A percentile compares a stretch with the other conserved stretches of the same genome.
Evolutionary conservation across 2,329 filamentous ascomycete genomes (phyloP).

Genomic region (Colletotrichum musicola): DNA sequence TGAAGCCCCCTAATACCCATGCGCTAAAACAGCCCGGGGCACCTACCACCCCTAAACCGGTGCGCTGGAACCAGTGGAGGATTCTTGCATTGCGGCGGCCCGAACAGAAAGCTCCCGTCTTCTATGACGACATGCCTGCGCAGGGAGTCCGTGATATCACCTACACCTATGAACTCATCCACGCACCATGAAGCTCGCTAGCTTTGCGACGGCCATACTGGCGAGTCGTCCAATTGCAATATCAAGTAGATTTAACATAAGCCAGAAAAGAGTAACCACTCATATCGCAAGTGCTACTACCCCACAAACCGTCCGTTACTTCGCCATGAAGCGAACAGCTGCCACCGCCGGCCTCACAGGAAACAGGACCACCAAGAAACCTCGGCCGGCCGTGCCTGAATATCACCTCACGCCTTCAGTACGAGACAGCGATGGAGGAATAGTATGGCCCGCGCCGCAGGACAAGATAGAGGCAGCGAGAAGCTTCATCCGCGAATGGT

Average conservation of each 20-base stretch:
- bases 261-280: not conserved
- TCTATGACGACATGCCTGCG: slow-evolving; percentile 1
- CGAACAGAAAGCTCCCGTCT: not conserved
- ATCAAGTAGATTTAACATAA: not conserved
- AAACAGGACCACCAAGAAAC: slow-evolving; percentile 6
- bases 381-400: slow-evolving; percentile 50
- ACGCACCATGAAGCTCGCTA: not conserved
- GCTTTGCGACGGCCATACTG: not conserved
- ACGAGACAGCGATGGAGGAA: slow-evolving; percentile 57
- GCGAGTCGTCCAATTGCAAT: not conserved
- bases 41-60: not conserved
- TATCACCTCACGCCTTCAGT: slow-evolving; percentile 58
- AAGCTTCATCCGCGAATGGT: slow-evolving; percentile 70
- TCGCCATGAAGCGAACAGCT: slow-evolving; percentile 27
- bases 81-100: not conserved
- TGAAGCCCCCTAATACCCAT: no score
- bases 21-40: no score
- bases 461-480: slow-evolving; percentile 67
- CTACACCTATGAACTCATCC: not conserved
- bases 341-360: slow-evolving; percentile 14
- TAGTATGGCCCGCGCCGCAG: slow-evolving; percentile 72
- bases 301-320: not conserved
- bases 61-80: not conserved
- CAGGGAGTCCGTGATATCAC: not conserved
- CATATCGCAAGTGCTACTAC: not conserved